These are phyloP conservation scores for Talaromyces trachyspermus DNA, from an alignment of 495 filamentous ascomycete genomes.

Conservation along the genomic window DNA sequence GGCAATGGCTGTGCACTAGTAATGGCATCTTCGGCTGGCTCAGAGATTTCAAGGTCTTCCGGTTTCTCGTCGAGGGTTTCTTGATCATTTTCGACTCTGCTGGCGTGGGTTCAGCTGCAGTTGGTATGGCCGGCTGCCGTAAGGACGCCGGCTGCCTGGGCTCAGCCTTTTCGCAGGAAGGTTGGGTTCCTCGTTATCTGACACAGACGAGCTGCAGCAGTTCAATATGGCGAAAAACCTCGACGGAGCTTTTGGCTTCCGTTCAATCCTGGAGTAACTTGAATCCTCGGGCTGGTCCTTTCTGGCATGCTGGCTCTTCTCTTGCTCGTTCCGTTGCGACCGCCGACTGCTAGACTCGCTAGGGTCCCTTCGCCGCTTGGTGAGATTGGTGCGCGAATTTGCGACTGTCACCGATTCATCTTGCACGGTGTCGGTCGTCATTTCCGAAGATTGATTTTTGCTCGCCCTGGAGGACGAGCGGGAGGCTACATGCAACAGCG, in stretches of 20 bases:
- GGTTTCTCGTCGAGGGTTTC: conserved; percentile 46
- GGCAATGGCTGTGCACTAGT: background rate
- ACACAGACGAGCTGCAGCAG: conserved; percentile 70
- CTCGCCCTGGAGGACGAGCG: conserved; percentile 60
- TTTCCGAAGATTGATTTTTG: conserved; percentile 52
- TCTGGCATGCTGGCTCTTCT: conserved; percentile 31
- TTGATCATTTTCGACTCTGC: conserved; percentile 49
- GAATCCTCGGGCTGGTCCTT: conserved; percentile 23
- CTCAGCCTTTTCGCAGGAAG: conserved; percentile 61
- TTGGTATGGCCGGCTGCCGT: conserved; percentile 45
- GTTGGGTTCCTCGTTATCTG: conserved; percentile 52
- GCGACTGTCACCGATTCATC: conserved; percentile 53
- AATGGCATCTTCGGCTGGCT: conserved; percentile 22
- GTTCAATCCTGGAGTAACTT: conserved; percentile 46
- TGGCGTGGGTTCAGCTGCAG: conserved; percentile 44
- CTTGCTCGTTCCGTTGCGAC: conserved; percentile 38
- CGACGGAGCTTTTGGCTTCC: conserved; percentile 42
- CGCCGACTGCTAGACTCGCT: conserved; percentile 59
- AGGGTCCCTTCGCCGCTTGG: conserved; percentile 58
- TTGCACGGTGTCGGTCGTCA: conserved; percentile 57
- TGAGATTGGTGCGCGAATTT: conserved; percentile 64
- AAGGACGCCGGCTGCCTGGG: conserved; percentile 46
- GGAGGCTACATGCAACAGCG: conserved; percentile 55
- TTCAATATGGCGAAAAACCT: conserved; percentile 66
- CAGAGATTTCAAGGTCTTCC: conserved; percentile 1